Base-by-base conservation (phyloP, 768 basidiomycete genomes). In the Tricholoma bakamatsutake region DNA sequence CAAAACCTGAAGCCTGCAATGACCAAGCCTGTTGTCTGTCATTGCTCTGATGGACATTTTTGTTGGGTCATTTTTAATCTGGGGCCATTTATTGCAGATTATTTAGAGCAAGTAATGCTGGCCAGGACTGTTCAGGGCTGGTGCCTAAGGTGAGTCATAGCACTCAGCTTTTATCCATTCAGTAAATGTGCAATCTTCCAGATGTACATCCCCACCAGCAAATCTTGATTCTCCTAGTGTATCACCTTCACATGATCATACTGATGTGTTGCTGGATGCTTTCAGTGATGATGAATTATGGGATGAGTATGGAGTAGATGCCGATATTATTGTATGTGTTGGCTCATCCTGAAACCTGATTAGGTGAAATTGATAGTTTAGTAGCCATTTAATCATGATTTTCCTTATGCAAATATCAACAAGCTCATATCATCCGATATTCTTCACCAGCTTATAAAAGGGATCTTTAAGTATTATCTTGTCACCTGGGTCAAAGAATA, bases 61-160 rank as follows among this genome's bases (percentile, higher is more conserved):
- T 59, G 65, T 1, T 53, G 60, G 1, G 61, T 57, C 1, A 62
- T 72, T 10, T 69, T 63, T 53, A 61, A 39, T 13, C 37, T 39
- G 12, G 12, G 37, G 37, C 6, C 37, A n/a, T 39, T 39, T 39
- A 39, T n/a, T n/a, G 37, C 37, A 39, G 69, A 71, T 70, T 0
- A 24, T 24, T 3, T 3, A 1, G 21, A 24, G 21, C 21, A 24
- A 3, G 21, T 24, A 24, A 24, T 24, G 21, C 21, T 24, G 2
- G 3, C 21, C 3, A 3, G 21, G 3, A 24, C 21, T 24, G 21
- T 24, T 24, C 62, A 65, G 50, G 59, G 60, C 15, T 70, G 62
- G 66, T 69, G 65, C n/a, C 52, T 59, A 37, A 61, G 59, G 64
- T 63, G 35, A 12, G 63, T 4, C 37, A 39, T 10, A 39, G 12